Evolutionary conservation across 2,329 filamentous ascomycete genomes (phyloP).

Genomic region (Bipolaris victoriae): DNA sequence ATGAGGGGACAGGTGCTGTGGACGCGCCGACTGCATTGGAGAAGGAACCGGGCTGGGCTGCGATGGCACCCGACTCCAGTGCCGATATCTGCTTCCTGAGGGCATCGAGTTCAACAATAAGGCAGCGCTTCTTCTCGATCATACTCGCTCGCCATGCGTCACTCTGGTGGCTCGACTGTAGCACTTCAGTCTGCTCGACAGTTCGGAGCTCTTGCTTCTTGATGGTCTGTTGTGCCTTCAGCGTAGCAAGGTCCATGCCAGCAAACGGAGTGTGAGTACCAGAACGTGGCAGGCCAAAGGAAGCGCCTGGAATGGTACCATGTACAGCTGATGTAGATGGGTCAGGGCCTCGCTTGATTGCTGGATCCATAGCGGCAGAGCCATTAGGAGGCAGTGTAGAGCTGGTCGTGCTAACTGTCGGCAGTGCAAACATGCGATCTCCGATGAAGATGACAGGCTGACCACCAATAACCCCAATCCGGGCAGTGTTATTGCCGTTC

Average conservation of each 20-base stretch:
- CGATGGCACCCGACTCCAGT: constrained; percentile 27
- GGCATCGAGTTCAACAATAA: constrained; percentile 46
- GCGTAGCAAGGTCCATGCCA: constrained; percentile 32
- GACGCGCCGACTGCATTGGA: constrained; percentile 16
- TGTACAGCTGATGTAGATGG: constrained; percentile 20
- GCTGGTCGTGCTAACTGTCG: constrained; percentile 29
- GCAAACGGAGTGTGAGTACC: constrained; percentile 31
- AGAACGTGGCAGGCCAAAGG: constrained; percentile 22
- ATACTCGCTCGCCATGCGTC: constrained; percentile 42
- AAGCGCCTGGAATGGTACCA: constrained; percentile 14
- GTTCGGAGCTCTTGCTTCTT: constrained; percentile 45
- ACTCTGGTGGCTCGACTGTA: constrained; percentile 42
- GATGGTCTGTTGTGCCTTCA: constrained; percentile 37
- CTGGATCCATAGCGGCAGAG: constrained; percentile 19
- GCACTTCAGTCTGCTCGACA: constrained; percentile 46
- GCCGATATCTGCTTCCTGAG: constrained; percentile 45
- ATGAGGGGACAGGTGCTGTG: constrained; percentile 22
- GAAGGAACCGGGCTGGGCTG: constrained; percentile 17
- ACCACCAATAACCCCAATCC: constrained; percentile 40
- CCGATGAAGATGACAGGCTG: constrained; percentile 42
- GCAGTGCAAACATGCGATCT: constrained; percentile 42
- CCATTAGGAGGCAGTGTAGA: constrained; percentile 19
- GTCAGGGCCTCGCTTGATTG: constrained; percentile 21
- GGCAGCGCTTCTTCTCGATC: constrained; percentile 45
- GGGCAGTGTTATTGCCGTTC: constrained; percentile 28